Base-by-base conservation (phyloP, 305 asterid species). In the Salvia sclarea region DNA sequence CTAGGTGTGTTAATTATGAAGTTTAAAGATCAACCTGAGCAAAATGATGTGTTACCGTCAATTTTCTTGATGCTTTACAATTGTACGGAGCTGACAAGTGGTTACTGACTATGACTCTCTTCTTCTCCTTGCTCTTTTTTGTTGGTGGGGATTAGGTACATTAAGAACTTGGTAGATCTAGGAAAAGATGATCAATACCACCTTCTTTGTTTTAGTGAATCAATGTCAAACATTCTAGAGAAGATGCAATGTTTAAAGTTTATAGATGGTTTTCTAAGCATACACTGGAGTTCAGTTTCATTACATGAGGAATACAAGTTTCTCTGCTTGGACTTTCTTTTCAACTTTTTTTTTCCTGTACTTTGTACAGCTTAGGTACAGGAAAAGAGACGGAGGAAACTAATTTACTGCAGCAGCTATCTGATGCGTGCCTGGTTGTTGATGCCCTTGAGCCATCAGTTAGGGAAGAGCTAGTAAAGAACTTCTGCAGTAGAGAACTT, bases 361-460 rank as follows among this genome's bases (percentile, higher is more conserved):
- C 66, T 73, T 72, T 65, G 77, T 68, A 72, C 93, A 93, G 98
- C 92, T 80, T 93, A 83, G 98, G 98, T 66, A 90, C 95, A 61
- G 97, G 98, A 65, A 93, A 91, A 83, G 98, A 91, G 86, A 78
- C 87, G 2, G 96, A 93, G 69, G 96, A 90, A 71, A 81, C 79
- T 75, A 87, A 88, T 81, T 82, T 88, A 76, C 86, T 93, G 60
- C 97, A 86, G 86, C 98, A 85, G 79, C 80, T 93, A 66, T 90
- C 98, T 66, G 97, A 90, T 68, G 96, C 98, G 55, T 90, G 97
- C 82, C 86, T 90, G 78, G 98, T 93, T 59, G 98, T 93, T 75
- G 98, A 93, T 88, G 95, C 98, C 68, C 79, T 93, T 79, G 98
- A 93, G 83, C 97, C 98, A 78, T 93, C 97, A 54, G 98, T 90